Conservation (phyloP, 1,139 yeast species). For the Trichomonascaceae sp. region DNA sequence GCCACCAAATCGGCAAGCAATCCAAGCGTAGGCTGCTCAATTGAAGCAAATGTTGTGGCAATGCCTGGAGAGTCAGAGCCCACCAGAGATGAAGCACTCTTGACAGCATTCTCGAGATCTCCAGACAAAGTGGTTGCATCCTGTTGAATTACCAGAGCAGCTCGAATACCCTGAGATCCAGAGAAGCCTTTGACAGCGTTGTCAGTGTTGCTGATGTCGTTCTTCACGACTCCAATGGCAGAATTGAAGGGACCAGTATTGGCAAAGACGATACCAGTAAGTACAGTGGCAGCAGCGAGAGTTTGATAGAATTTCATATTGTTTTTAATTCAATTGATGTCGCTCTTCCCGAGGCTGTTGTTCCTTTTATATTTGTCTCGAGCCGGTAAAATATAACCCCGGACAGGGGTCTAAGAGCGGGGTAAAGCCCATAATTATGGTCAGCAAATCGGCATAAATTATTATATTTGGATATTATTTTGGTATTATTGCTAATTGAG, state of each 20-base stretch:
- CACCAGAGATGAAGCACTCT: constrained; percentile 12
- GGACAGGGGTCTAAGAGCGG: not conserved
- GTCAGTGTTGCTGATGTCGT: constrained; percentile 15
- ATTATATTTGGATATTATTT: no score
- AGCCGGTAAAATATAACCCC: not conserved
- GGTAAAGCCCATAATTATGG: not conserved
- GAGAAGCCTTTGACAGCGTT: constrained; percentile 13
- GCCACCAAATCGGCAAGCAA: constrained; percentile 13
- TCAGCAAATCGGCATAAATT: not conserved
- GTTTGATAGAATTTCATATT: not conserved
- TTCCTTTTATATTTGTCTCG: not conserved
- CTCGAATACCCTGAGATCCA: constrained; percentile 13
- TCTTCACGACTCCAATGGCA: constrained; percentile 13
- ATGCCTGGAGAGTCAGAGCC: constrained; percentile 12
- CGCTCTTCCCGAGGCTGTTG: no score
- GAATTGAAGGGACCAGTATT: constrained; percentile 13
- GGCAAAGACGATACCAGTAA: constrained; percentile 3
- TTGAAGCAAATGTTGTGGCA: constrained; percentile 11
- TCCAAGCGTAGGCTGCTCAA: constrained; percentile 11
- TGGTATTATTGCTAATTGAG: not conserved
- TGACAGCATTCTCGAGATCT: constrained; percentile 12
- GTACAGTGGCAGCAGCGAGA: not conserved
- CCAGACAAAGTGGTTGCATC: constrained; percentile 9
- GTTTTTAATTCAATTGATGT: not conserved
- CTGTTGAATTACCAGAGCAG: constrained; percentile 15